A percentile compares a stretch with the other conserved stretches of the same genome.
These are phyloP conservation scores for Puccinia novopanici DNA, from an alignment of 1,284 basidiomycete genomes.

Conservation along the genomic window DNA sequence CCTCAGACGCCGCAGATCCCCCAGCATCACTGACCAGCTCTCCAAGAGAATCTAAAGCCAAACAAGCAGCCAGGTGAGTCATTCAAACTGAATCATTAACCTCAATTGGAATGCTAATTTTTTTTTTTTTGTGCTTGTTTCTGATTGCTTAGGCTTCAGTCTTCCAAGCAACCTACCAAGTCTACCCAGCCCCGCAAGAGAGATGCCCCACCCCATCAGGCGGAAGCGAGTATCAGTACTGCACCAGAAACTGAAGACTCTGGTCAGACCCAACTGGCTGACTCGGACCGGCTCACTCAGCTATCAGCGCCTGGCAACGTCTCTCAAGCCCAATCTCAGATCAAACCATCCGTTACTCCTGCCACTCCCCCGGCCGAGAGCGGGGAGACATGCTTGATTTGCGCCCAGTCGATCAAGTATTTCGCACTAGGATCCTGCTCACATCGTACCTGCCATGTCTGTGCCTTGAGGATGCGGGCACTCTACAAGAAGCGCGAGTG, in stretches of 20 bases:
- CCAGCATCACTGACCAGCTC: neutral
- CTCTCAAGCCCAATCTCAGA: neutral
- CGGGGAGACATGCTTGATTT: conserved; percentile 82
- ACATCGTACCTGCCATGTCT: conserved; percentile 89
- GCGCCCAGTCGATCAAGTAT: conserved; percentile 89
- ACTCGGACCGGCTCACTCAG: neutral
- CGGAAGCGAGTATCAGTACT: neutral
- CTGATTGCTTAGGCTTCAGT: neutral
- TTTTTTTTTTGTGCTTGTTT: neutral
- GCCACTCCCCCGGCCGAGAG: conserved; percentile 53
- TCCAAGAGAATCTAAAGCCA: neutral
- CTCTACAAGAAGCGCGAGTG: conserved; percentile 85
- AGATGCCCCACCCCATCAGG: conserved; percentile 11
- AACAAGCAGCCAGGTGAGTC: conserved; percentile 10
- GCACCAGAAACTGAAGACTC: conserved; percentile 9
- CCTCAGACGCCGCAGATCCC: neutral
- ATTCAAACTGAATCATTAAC: neutral
- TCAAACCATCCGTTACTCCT: neutral
- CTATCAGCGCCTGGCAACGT: neutral
- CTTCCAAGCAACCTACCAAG: neutral
- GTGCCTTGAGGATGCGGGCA: conserved; percentile 82
- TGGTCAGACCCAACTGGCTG: neutral
- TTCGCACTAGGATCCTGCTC: conserved; percentile 86
- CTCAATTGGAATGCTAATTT: neutral
- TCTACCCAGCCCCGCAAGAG: neutral